phyloP scores from a whole-genome alignment of 371 early-diverging fungal species.

The Syncephalastrum contaminatum region DNA sequence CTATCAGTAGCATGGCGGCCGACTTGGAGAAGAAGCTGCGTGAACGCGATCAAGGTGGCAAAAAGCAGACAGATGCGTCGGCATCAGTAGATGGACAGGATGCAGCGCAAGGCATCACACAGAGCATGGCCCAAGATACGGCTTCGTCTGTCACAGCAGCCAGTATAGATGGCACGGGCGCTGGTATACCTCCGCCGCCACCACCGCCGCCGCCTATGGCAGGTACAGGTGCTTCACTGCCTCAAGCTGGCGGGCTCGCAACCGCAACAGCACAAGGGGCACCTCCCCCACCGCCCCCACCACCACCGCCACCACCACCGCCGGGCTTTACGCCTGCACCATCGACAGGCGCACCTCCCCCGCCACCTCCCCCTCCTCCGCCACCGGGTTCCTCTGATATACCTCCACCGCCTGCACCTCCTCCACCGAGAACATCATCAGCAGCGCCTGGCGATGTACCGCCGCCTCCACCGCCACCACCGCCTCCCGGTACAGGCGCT shows the following conservation, averaged over 20 bases:
- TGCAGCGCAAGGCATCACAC: too few species aligned
- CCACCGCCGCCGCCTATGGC: conserved; percentile 8
- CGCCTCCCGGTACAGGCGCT: conserved; percentile 5
- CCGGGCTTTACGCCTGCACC: conserved; percentile 1
- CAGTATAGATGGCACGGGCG: conserved; percentile 6
- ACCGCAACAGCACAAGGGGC: conserved; percentile 14
- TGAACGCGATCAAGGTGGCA: too few species aligned
- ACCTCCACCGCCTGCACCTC: conserved; percentile 26
- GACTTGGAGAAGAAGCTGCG: conserved; percentile 4
- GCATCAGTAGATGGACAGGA: not conserved
- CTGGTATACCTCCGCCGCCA: conserved; percentile 14
- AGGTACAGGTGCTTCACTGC: conserved; percentile 1
- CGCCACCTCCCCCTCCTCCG: conserved; percentile 29
- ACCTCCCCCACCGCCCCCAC: conserved; percentile 21
- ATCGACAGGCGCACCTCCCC: conserved; percentile 28
- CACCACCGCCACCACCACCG: conserved; percentile 15
- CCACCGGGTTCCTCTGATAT: conserved; percentile 12
- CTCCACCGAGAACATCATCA: conserved; percentile 17
- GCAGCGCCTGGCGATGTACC: conserved; percentile 24
- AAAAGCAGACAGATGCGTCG: not conserved
- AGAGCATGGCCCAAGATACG: too few species aligned
- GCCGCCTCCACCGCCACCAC: conserved; percentile 40
- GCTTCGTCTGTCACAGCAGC: conserved; percentile 12
- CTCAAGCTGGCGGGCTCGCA: conserved; percentile 21
- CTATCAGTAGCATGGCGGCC: not conserved